Base-by-base conservation (phyloP, 2,329 filamentous ascomycete species). In the Diaporthe vexans region DNA sequence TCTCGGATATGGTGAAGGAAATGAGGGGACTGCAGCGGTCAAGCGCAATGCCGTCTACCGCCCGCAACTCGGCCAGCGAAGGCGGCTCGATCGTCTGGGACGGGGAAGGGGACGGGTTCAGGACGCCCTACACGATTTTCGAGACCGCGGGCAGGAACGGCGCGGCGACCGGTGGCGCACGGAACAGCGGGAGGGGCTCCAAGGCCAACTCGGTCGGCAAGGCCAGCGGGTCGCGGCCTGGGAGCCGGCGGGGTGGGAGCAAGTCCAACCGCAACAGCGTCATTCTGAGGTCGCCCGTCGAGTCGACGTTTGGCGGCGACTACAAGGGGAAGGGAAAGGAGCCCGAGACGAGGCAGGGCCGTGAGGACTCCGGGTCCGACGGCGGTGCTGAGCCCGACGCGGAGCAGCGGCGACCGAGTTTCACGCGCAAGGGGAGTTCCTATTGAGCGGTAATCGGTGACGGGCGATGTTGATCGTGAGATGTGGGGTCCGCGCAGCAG, bases 1-100 rank as follows among this genome's bases (percentile, higher is more conserved):
- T 98, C 82, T 90, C 93, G 3, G 94, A 98, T 75, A 92, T 97
- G n/a, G 90, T 95, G 73, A 91, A 91, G 76, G 94, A 97, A 82
- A 92, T 97, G 81, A 91, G 94, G 76, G 90, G 91, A 76, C 84
- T 90, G 81, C 90, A 86, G 83, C 83, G 82, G 76, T 84, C 82
- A 61, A 81, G 82, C 61, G 85, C 86, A 4, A 84, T 63, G 40
- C 59, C 40, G 7, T 63, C 86, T 3, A 88, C 88, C 9, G 84
- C 86, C 37, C 85, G 86, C 69, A 90, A 89, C 77, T 90, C 89
- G 11, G 88, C 85, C 3, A 71, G 52, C 40, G 61, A 72, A 26
- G 75, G 74, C 46, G 59, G 71, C 72, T 51, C 72, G 73, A 51
- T 56, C 13, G 65, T 71, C 21, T 76, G 74, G 74, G 46, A 73